Conservation (phyloP, 768 basidiomycete genomes). For the Boletus barrowsii region DNA sequence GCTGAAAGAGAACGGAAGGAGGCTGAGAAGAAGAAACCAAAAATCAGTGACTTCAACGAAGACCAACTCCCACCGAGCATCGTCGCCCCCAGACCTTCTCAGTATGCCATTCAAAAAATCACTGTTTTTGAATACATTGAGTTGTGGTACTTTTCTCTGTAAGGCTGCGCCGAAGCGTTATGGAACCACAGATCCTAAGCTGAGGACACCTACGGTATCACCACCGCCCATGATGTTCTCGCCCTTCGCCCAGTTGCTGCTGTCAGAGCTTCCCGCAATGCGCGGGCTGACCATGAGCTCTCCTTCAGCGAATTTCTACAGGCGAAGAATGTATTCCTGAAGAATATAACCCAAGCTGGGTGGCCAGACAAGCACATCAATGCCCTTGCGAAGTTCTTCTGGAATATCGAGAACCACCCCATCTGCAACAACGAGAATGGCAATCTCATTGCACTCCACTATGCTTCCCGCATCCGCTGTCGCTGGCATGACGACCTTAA, state of each 20-base stretch:
- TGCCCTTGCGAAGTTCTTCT: too few species aligned
- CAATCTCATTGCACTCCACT: too few species aligned
- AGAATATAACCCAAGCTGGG: too few species aligned
- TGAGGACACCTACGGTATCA: constrained; percentile 12
- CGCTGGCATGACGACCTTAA: too few species aligned
- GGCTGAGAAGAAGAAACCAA: background rate
- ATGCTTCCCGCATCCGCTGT: too few species aligned
- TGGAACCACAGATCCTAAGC: background rate
- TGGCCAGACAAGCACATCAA: too few species aligned
- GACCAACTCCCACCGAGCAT: background rate
- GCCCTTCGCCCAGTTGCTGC: constrained; percentile 10
- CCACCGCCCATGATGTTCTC: constrained; percentile 3
- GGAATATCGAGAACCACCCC: too few species aligned
- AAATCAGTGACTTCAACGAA: background rate
- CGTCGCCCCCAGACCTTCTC: background rate
- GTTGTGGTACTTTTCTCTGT: constrained; percentile 10
- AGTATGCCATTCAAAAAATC: constrained; percentile 11
- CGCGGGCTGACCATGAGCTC: constrained; percentile 12
- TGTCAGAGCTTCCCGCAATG: constrained; percentile 15
- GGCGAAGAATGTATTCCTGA: constrained; percentile 11
- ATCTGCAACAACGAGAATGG: too few species aligned
- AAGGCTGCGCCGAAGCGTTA: too few species aligned
- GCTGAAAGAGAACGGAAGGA: background rate
- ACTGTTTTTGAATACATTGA: background rate
- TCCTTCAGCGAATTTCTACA: constrained; percentile 17